Evolutionary conservation across 2,329 filamentous ascomycete genomes (phyloP), one percentile per base, ranked within the genome.

Genomic region (Diplodia mutila): DNA sequence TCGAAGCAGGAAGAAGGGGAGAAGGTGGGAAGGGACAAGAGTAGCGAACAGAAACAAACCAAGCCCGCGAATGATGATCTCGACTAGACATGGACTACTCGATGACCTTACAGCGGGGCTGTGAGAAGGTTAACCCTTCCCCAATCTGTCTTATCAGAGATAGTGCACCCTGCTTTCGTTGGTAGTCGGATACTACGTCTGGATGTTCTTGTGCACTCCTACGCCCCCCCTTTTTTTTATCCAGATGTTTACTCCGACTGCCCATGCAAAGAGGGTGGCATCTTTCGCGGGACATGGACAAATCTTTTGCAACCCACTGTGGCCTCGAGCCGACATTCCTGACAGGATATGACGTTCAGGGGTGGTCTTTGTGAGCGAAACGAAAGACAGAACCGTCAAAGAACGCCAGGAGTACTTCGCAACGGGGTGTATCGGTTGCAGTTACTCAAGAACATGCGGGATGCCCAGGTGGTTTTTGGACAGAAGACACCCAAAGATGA

Each of bases 31-130:
- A 53, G 66, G 27, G 55, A 42, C 25, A 52, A 64, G 18, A 29
- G n/a, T 39, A 34, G 27, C 65, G 39, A 49, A 7, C 32, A 42
- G 32, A 51, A 25, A 21, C 34, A 66, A 8, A 21, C 34, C 23
- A 49, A 66, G 21, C 12, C 51, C 16, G 6, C 42, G 9, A 42
- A 59, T 27, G 52, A 59, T 37, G 66, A 65, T n/a, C 27, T 68
- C 3, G 66, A 68, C 53, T 68, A 68, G n/a, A 25, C 16, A 23
- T 5, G 5, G 25, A 11, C 18, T 65, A 5, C 18, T 27, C 51
- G 25, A 21, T 18, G 5, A 4, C 12, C 29, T 21, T 11, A 9
- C 42, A 46, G 42, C 21, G 8, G 42, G n/a, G 21, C 9, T 9
- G 11, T 8, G 42, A 46, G 42, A 46, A 3, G 6, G 1, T 46